Base-by-base conservation (phyloP, 2,329 filamentous ascomycete genomes). In the Cryphonectria carpinicola region DNA sequence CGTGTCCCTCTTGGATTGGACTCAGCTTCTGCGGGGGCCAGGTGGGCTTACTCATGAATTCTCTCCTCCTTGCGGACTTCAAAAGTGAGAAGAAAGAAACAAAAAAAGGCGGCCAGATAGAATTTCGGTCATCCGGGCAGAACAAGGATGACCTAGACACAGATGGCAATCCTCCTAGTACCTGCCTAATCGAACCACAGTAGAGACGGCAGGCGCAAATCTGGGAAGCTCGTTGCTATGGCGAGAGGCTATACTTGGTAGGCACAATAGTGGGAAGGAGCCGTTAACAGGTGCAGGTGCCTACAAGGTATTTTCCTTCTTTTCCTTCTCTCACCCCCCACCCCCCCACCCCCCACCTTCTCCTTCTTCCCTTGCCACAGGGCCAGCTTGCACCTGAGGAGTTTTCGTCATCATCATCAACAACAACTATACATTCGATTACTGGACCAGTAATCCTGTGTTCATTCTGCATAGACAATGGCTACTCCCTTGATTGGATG, bases 221-320 rank as follows among this genome's bases (percentile, higher is more conserved):
- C 64, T 65, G 70, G 49, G 61, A 13, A 54, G 54, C 37, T 67
- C 65, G 65, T 58, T 65, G 25, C 43, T 25, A 49, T 49, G 43
- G 43, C 43, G 43, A 49, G 43, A 49, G 43, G 43, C 17, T 49
- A 49, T 39, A 39, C 37, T 39, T 6, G 43, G 43, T 22, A 49
- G 14, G 17, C 17, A 49, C 17, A 17, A 5, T 17, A 49, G 43
- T 49, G 43, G 43, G 4, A 6, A 49, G 17, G 43, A 49, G 43
- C 43, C 17, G 17, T 5, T 2, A 49, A 19, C 43, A 49, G 17
- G 17, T 17, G 19, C 43, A 49, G 43, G 43, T 49, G 19, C 46
- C 22, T 49, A n/a, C 46, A 22, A 22, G 17, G 6, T 8, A 7
- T 22, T 22, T 46, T 46, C 17, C 5, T 22, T 22, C 37, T 39